Base-by-base conservation (phyloP, 192 early-diverging fungal genomes). In the Chytriomyces sp. region DNA sequence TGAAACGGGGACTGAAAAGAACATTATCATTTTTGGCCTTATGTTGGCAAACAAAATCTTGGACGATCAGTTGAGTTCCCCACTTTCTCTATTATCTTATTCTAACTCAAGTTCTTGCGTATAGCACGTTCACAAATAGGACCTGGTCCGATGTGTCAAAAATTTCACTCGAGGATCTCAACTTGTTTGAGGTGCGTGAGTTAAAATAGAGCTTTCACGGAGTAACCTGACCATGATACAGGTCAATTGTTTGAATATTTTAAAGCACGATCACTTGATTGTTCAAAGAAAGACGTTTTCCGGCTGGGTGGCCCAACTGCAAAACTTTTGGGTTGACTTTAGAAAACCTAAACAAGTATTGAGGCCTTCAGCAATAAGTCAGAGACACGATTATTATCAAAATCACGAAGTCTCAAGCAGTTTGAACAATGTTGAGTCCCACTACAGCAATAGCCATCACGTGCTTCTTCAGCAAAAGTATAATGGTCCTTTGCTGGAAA, bases 91-190 rank as follows among this genome's bases (percentile, higher is more conserved):
- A 31, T 3, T 5, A 52, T 33, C 34, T 62, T 2, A 37, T 37
- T 37, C 1, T 36, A 37, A 1, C 2, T 30, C 19, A 1, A 52
- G 41, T 1, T 19, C 19, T 56, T 62, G 14, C 3, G 7, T 19
- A 28, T 40, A 70, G 68, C 54, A 70, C 68, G 36, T 70, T 70
- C 31, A 70, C 68, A 8, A 70, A 70, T 41, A 14, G 68, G 33
- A 70, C 68, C 5, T 70, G 68, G 68, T 70, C 68, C 28, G 68
- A 70, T 44, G 68, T 70, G n/a, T 59, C 68, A 5, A 70, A 70
- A 44, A 59, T 70, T 14, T 55, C 68, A 10, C 39, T 70, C 7
- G 68, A 59, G 57, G 37, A 59, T 10, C 49, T 70, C 26, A 70
- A 70, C 56, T 22, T 8, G 14, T 70, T 52, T 55, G 68, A 70